Evolutionary conservation across 805 yeast species (phyloP).

Genomic region (Metschnikowia dekortorum): DNA sequence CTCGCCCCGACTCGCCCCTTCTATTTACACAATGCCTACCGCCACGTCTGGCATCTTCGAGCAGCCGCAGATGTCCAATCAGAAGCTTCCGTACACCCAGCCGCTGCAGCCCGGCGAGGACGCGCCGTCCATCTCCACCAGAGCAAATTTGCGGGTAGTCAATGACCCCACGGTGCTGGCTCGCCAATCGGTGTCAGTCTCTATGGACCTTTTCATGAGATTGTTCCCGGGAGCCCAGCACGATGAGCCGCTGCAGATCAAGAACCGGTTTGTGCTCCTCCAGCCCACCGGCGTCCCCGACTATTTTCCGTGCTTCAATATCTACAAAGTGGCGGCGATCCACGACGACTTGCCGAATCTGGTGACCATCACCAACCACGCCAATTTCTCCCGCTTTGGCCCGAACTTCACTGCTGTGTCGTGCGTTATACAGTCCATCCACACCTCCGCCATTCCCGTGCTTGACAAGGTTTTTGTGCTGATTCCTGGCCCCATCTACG

Average conservation of each 20-base stretch:
- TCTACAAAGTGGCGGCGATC: conserved; percentile 34
- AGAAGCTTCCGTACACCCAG: neutral
- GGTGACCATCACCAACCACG: conserved; percentile 37
- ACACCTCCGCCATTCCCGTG: conserved; percentile 27
- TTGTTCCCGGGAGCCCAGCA: conserved; percentile 26
- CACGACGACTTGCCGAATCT: conserved; percentile 24
- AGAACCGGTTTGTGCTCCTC: conserved; percentile 26
- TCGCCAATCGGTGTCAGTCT: conserved; percentile 28
- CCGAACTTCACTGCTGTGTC: conserved; percentile 40
- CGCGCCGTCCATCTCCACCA: conserved; percentile 19
- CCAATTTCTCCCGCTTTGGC: conserved; percentile 30
- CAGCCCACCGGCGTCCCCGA: conserved; percentile 39
- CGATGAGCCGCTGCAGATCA: conserved; percentile 1
- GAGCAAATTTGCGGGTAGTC: conserved; percentile 29
- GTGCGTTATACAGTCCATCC: conserved; percentile 35
- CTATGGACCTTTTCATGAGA: conserved; percentile 30
- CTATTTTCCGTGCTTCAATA: conserved; percentile 28
- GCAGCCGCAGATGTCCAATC: neutral
- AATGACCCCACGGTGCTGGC: conserved; percentile 25
- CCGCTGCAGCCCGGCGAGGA: neutral
- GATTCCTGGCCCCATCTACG: conserved; percentile 42
- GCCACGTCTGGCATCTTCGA: conserved; percentile 1
- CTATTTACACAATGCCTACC: conserved; percentile 6
- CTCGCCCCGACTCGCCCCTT: neutral
- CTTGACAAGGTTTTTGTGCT: conserved; percentile 44